These are phyloP conservation scores for Phlebiopsis gigantea DNA, from an alignment of 768 basidiomycete species.

Conservation along the genomic window DNA sequence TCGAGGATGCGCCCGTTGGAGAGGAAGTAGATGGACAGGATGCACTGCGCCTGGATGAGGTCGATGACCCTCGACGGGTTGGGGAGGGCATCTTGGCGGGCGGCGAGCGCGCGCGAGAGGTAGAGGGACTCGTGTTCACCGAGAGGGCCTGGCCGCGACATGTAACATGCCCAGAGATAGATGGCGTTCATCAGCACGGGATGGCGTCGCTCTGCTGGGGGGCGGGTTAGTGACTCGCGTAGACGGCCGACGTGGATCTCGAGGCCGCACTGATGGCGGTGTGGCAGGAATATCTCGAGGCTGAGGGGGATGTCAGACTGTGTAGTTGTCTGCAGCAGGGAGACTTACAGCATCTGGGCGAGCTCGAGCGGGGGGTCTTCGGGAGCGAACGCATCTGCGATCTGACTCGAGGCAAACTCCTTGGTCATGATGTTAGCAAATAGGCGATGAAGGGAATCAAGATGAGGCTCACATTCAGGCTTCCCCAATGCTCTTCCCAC, in stretches of 20 bases:
- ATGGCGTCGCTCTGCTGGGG: constrained; percentile 59
- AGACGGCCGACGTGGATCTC: constrained; percentile 65
- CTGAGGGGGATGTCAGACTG: constrained; percentile 32
- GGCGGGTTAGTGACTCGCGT: constrained; percentile 51
- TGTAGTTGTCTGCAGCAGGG: not conserved
- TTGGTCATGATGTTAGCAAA: constrained; percentile 6
- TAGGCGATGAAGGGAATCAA: not conserved
- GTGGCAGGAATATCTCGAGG: constrained; percentile 69
- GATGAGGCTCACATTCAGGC: constrained; percentile 15
- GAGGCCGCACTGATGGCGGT: constrained; percentile 70
- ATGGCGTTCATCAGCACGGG: constrained; percentile 76
- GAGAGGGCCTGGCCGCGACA: constrained; percentile 66
- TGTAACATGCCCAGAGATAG: constrained; percentile 79
- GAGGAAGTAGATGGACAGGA: constrained; percentile 71
- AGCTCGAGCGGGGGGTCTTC: constrained; percentile 41
- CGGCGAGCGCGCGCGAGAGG: constrained; percentile 56
- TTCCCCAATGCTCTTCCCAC: constrained; percentile 22
- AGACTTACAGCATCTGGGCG: constrained; percentile 59
- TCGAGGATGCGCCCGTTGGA: constrained; percentile 74
- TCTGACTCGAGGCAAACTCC: constrained; percentile 16
- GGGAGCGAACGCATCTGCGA: constrained; percentile 14
- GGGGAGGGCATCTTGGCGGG: constrained; percentile 59
- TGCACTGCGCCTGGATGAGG: constrained; percentile 70
- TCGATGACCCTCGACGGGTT: constrained; percentile 54
- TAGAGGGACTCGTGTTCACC: constrained; percentile 71